Conservation (phyloP, 2,329 filamentous ascomycete species). For the Plenodomus lindquistii region DNA sequence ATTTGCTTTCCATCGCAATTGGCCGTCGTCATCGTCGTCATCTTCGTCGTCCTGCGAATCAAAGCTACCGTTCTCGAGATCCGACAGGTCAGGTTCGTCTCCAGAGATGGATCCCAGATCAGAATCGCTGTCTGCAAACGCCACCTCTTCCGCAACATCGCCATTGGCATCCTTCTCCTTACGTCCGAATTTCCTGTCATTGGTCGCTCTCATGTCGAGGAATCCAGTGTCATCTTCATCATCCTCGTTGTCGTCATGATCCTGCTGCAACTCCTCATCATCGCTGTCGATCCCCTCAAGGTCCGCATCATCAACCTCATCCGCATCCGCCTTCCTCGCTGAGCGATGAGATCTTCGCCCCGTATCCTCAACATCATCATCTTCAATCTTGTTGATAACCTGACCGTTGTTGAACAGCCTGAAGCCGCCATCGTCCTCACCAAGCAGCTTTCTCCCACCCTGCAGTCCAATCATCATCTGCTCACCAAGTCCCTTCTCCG, state of each 20-base stretch:
- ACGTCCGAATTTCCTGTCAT: conserved; percentile 26
- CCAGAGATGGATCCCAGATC: conserved; percentile 86
- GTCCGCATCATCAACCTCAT: conserved; percentile 58
- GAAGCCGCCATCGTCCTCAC: conserved; percentile 79
- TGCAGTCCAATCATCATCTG: conserved; percentile 92
- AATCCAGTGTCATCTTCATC: conserved; percentile 57
- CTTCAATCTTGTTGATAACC: conserved; percentile 61
- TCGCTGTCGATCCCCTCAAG: conserved; percentile 52
- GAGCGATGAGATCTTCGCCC: conserved; percentile 59
- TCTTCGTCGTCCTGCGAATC: conserved; percentile 59
- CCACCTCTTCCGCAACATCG: conserved; percentile 66
- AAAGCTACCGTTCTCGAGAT: conserved; percentile 51
- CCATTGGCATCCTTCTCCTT: conserved; percentile 36
- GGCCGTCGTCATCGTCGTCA: conserved; percentile 71
- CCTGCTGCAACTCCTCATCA: conserved; percentile 58
- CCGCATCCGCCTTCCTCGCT: conserved; percentile 52
- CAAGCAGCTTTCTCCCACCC: conserved; percentile 77
- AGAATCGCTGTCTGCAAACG: conserved; percentile 95
- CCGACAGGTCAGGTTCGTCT: conserved; percentile 48
- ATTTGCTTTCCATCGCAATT: conserved; percentile 84
- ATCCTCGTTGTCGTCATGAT: conserved; percentile 53
- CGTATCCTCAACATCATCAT: conserved; percentile 58
- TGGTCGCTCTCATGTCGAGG: conserved; percentile 47
- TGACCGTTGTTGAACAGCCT: conserved; percentile 82
- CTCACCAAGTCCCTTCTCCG: conserved; percentile 88